These are phyloP conservation scores for Tinospora cordifolia DNA, from an alignment of 164 flowering plant species.

Conservation along the genomic window DNA sequence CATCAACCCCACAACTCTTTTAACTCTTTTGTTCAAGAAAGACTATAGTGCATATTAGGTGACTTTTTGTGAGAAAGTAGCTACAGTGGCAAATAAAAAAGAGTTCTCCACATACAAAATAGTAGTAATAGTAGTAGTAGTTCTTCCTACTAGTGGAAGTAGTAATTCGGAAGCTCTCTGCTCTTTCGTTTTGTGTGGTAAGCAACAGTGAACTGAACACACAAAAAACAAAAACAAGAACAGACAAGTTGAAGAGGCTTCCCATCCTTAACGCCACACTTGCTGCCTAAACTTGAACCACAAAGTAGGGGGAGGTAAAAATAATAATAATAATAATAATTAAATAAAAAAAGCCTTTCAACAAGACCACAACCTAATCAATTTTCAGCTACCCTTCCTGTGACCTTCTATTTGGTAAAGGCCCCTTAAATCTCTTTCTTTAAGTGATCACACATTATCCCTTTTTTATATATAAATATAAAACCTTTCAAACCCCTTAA, in stretches of 20 bases:
- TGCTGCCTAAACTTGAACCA: slow-evolving; percentile 43
- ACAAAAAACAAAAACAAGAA: slow-evolving; percentile 16
- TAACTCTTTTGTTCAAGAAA: too few species aligned
- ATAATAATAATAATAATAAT: too few species aligned
- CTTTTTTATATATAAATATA: too few species aligned
- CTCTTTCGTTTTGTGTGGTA: slow-evolving; percentile 20
- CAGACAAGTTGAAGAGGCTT: slow-evolving; percentile 10
- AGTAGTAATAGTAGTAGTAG: too few species aligned
- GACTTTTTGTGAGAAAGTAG: too few species aligned
- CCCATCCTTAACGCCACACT: slow-evolving; percentile 10
- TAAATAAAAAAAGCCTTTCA: slow-evolving; percentile 34
- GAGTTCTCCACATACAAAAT: too few species aligned
- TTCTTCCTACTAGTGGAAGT: too few species aligned
- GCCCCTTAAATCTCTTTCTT: slow-evolving; percentile 8
- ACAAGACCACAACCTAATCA: slow-evolving; percentile 30
- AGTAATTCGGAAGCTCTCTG: neutral
- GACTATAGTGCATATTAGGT: too few species aligned
- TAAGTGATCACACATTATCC: too few species aligned
- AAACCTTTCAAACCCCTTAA: too few species aligned
- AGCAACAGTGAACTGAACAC: slow-evolving; percentile 18
- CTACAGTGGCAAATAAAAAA: too few species aligned
- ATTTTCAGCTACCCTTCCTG: slow-evolving; percentile 9
- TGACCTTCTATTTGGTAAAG: slow-evolving; percentile 12
- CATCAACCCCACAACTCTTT: too few species aligned
- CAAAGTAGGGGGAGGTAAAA: slow-evolving; percentile 31